Evolutionary conservation across 345 rosid species (phyloP), one percentile per base, ranked within the genome.

Genomic region (Rubroshorea leprosula): DNA sequence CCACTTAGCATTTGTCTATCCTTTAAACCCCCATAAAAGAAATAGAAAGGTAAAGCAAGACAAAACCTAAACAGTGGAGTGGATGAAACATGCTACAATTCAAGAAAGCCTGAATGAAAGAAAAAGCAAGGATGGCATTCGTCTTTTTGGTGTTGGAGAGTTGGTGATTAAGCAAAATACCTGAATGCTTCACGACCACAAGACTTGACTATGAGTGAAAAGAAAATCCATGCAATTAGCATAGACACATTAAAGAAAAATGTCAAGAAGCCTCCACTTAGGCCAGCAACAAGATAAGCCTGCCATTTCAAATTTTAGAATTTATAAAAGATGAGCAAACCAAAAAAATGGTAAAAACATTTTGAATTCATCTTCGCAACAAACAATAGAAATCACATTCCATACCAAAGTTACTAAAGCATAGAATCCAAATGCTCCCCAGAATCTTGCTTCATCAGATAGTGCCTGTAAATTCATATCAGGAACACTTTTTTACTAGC

Each of bases 401-500:
- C 83, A 56, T 87, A 93, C 97, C 87, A 77, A 70, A 60, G 96
- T 87, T 17, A 81, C 23, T 55, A 62, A 57, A 62, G 96, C 83
- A 72, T 85, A 87, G 62, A 83, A 78, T 19, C 94, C 97, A 75
- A 85, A 83, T 60, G 99, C 92, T 76, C 99, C 99, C 97, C 99
- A 93, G 79, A 89, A 93, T 74, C 96, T 74, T 57, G 90, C 93
- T 75, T 89, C 89, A 72, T 82, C 76, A 44, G 79, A 81, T 56
- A 75, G 57, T 41, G 51, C 95, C 99, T 93, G 78, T 64, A 74
- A 76, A 74, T 60, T 57, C 56, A 50, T 1, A 51, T 41, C 55
- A 45, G 11, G 53, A 62, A 35, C 43, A 23, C 50, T 11, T 41
- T 17, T 51, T 51, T 22, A 51, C 8, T 18, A 24, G 16, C 17